Percentiles rank a stretch among this genome's conserved stretches.
These are phyloP conservation scores for Wickerhamiella kazuoi DNA, from an alignment of 805 yeast genomes.

Conservation along the genomic window DNA sequence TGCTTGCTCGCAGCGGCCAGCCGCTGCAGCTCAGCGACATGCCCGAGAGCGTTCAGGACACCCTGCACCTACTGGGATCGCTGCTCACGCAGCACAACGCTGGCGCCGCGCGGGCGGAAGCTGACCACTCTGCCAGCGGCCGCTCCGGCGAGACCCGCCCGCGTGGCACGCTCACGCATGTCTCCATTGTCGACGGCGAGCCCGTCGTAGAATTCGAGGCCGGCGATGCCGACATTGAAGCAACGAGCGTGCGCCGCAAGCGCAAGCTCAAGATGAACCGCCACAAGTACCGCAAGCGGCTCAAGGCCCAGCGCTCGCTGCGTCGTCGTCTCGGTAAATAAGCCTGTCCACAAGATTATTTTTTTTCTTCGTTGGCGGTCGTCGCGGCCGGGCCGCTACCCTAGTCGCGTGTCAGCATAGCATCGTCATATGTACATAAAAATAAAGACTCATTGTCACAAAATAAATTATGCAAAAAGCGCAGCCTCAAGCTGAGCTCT, in stretches of 20 bases:
- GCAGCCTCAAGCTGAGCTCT: too few species aligned
- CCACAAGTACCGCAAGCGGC: constrained; percentile 92
- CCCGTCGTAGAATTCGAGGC: constrained; percentile 1
- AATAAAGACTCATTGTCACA: too few species aligned
- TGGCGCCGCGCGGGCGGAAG: not conserved
- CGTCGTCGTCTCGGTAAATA: constrained; percentile 19
- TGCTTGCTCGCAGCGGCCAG: not conserved
- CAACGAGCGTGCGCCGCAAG: constrained; percentile 26
- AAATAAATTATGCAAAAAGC: too few species aligned
- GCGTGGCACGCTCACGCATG: not conserved
- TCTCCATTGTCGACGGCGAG: not conserved
- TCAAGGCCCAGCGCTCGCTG: constrained; percentile 62
- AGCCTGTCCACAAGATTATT: too few species aligned
- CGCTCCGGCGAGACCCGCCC: not conserved
- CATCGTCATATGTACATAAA: too few species aligned
- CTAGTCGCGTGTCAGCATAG: too few species aligned
- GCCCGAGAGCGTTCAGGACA: constrained; percentile 5
- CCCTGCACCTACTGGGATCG: constrained; percentile 5
- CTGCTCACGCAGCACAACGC: constrained; percentile 3
- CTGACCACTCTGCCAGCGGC: not conserved
- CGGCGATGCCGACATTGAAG: constrained; percentile 6
- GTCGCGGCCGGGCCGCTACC: too few species aligned
- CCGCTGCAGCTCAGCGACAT: constrained; percentile 1
- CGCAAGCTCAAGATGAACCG: constrained; percentile 94
- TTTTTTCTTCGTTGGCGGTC: too few species aligned